These are phyloP conservation scores for Tolypocladium amazonense DNA, from an alignment of 2,329 filamentous ascomycete species.

Conservation along the genomic window DNA sequence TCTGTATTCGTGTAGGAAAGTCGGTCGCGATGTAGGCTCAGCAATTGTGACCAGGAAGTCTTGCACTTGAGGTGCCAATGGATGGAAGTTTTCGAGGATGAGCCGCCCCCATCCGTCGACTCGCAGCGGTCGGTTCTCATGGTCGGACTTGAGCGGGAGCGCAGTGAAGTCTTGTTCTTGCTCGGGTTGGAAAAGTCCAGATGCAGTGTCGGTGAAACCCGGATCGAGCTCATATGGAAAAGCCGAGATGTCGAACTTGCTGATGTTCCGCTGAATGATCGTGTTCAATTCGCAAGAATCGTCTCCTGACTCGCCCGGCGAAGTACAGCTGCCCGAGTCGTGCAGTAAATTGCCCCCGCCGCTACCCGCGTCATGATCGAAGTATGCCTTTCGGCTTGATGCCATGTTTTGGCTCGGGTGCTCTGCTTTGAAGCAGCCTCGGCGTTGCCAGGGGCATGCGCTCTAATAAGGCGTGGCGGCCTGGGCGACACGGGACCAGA, in stretches of 20 bases:
- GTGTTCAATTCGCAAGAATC: not conserved
- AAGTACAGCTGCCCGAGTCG: not conserved
- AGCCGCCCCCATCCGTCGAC: not conserved
- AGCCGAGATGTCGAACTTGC: not conserved
- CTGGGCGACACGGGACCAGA: no score
- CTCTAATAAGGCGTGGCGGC: no score
- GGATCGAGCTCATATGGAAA: not conserved
- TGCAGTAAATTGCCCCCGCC: no score
- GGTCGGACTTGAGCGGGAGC: not conserved
- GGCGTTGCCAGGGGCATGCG: no score
- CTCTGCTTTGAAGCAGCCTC: not conserved
- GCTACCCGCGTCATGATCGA: not conserved
- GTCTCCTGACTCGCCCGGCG: not conserved
- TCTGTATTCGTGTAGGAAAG: not conserved
- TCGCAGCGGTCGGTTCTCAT: not conserved
- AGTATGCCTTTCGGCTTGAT: not conserved
- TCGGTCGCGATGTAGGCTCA: not conserved
- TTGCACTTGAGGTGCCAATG: not conserved
- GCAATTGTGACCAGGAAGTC: not conserved
- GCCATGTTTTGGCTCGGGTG: not conserved
- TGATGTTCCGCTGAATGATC: not conserved
- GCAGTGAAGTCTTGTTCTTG: not conserved
- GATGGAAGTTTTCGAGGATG: not conserved
- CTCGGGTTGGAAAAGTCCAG: not conserved
- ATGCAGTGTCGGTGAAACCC: not conserved